Base-by-base conservation (phyloP, 805 yeast genomes). In the Wickerhamomyces sydowiorum region DNA sequence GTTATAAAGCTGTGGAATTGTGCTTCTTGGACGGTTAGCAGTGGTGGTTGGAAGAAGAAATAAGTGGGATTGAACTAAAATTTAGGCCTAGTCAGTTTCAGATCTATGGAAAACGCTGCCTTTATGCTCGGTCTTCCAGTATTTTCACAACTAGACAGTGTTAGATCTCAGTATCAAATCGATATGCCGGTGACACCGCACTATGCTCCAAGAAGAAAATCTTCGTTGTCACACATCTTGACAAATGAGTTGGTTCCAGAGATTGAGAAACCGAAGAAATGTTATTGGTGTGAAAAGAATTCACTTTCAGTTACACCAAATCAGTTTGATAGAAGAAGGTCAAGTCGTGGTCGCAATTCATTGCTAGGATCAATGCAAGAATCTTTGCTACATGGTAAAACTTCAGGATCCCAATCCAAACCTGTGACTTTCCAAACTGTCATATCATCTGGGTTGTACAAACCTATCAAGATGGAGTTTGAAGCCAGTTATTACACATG, bases 371-470 rank as follows among this genome's bases (percentile, higher is more conserved):
- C 53, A 14, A 47, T 52, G 43, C 52, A 51, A 32, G 58, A 56
- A 41, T 51, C 59, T 7, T 38, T 56, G 29, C 39, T 56, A 1
- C 38, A 46, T 14, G 56, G 56, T 3, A 42, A 44, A 37, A 52
- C 56, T 10, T 52, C 59, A 1, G 54, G 54, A 1, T 19, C 37
- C 10, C 42, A 41, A 10, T 49, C 54, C 1, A 31, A 40, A 8
- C 53, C 54, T 5, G 38, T 59, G 27, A 53, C 59, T 10, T 63
- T 64, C 45, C 47, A 48, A 4, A 48, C 61, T 36, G 55, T 55
- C 21, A 41, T 64, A n/a, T 28, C 46, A 13, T 29, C 39, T 10
- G 41, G 38, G 4, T 13, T 30, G 21, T 19, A 18, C 3, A 37
- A 29, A 13, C 39, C 36, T 18, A 12, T 53, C 7, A 38, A 36